A percentile compares a stretch with the other conserved stretches of the same genome.
phyloP scores from a whole-genome alignment of 116 monocot species.

The Dioscorea cayenensis region DNA sequence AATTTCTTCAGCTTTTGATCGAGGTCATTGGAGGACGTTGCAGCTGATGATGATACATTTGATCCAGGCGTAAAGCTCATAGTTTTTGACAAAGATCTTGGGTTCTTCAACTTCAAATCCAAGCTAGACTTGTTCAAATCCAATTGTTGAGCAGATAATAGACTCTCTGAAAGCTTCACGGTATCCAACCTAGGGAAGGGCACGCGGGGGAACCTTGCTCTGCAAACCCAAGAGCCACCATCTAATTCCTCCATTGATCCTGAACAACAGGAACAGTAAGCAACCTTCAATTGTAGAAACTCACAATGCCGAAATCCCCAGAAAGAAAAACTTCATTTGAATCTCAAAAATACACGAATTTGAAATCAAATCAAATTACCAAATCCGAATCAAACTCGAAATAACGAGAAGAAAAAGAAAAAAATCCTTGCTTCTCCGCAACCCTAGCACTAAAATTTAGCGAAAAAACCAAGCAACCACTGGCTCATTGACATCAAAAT shows the following conservation, averaged over 20 bases:
- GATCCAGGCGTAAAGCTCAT: not conserved
- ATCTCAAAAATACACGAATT: not conserved
- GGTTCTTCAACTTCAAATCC: not conserved
- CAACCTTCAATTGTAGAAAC: no score
- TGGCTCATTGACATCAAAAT: not conserved
- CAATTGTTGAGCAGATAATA: not conserved
- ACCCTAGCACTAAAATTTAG: not conserved
- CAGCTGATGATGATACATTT: not conserved
- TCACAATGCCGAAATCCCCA: not conserved
- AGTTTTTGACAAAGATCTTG: not conserved
- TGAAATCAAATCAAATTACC: not conserved
- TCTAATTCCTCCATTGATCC: not conserved
- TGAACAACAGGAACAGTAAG: not conserved
- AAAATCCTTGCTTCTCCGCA: not conserved
- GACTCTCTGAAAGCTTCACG: not conserved
- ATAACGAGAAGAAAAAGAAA: not conserved
- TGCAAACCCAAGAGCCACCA: slow-evolving; percentile 24
- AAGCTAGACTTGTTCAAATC: not conserved
- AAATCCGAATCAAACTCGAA: no score
- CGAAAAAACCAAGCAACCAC: not conserved
- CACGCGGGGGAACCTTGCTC: slow-evolving; percentile 29
- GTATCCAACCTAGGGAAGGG: slow-evolving; percentile 20
- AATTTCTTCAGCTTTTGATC: not conserved
- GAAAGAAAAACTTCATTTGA: not conserved
- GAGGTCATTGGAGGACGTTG: no score